Evolutionary conservation across 73 alveolate species (phyloP).

Genomic region (Paramecium sexaurelia): DNA sequence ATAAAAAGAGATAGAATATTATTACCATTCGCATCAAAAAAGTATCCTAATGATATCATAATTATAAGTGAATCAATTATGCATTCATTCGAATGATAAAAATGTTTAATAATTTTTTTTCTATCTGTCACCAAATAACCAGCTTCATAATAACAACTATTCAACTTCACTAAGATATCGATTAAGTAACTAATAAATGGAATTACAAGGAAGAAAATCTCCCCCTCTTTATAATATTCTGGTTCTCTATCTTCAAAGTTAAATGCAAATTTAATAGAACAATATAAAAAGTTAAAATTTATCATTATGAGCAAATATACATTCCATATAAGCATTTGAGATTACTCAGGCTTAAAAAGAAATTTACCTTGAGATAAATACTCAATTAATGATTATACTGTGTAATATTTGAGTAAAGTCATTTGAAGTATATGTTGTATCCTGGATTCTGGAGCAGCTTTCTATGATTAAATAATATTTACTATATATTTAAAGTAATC

Average conservation of each 20-base stretch:
- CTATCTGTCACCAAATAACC: conserved; percentile 17
- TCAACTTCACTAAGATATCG: not conserved
- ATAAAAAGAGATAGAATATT: not conserved
- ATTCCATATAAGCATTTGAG: not conserved
- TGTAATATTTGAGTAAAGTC: not conserved
- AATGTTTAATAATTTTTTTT: not conserved
- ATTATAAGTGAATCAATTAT: not conserved
- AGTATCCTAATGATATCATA: not conserved
- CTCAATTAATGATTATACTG: not conserved
- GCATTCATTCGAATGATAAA: not conserved
- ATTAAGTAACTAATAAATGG: conserved; percentile 13
- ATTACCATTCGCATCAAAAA: not conserved
- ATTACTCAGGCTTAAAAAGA: conserved; percentile 10
- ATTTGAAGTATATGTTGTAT: not conserved
- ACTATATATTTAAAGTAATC: conserved; percentile 33
- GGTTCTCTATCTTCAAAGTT: not conserved
- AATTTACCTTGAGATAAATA: not conserved
- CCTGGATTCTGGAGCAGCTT: conserved; percentile 25
- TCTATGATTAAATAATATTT: not conserved
- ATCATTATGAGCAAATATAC: not conserved
- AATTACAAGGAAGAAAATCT: not conserved
- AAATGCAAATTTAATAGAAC: conserved; percentile 20
- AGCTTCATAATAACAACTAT: conserved; percentile 37
- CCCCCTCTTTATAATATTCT: not conserved
- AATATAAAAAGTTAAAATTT: not conserved